These are phyloP conservation scores for Naganishia vaughanmartiniae DNA, from an alignment of 768 basidiomycete genomes.

Conservation along the genomic window DNA sequence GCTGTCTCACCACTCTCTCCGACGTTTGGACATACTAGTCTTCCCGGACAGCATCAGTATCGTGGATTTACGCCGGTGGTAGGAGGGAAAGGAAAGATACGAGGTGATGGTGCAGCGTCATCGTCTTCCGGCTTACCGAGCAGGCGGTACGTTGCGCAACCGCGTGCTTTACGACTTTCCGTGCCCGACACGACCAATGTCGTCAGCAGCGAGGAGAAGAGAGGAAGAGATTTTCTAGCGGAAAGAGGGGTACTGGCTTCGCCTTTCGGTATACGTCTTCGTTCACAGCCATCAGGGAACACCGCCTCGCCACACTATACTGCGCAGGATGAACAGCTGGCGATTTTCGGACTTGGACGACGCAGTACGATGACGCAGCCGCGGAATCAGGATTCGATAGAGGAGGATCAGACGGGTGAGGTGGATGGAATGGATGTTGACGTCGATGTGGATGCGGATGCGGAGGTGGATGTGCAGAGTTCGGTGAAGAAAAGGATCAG, in stretches of 20 bases:
- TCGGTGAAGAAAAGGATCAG: constrained; percentile 7
- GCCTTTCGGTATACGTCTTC: neutral
- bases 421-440: constrained; percentile 3
- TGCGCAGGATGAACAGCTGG: neutral
- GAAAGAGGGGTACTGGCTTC: neutral
- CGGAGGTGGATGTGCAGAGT: constrained; percentile 1
- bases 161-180: constrained; percentile 6
- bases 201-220: neutral
- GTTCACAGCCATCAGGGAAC: neutral
- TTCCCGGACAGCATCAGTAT: too few relatives aligned
- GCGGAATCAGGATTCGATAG: constrained; percentile 5
- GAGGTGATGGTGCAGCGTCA: neutral
- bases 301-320: neutral
- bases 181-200: neutral
- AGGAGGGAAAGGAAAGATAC: neutral
- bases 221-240: neutral
- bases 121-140: constrained; percentile 13
- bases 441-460: neutral
- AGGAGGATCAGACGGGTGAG: constrained; percentile 11
- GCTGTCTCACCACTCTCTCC: neutral
- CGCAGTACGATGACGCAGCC: neutral
- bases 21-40: neutral
- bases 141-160: constrained; percentile 8
- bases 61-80: neutral
- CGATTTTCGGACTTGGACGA: neutral